Evolutionary conservation across 768 basidiomycete species (phyloP).

Genomic region (Mycena sanguinolenta): DNA sequence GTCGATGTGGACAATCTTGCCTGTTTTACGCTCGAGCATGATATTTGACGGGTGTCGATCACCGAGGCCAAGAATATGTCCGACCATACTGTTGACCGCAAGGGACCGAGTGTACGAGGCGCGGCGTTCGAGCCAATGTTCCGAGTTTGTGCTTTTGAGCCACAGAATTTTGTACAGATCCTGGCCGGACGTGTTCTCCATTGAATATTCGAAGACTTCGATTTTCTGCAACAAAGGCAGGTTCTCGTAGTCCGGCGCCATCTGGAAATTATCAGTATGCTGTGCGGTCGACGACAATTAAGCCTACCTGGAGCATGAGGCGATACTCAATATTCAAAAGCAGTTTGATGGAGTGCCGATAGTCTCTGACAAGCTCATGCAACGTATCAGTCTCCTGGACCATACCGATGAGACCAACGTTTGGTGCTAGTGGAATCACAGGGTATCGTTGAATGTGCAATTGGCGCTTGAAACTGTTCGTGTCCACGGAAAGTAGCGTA

Average conservation of each 20-base stretch:
- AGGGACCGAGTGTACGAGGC: conserved; percentile 97
- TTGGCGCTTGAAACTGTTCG: conserved; percentile 95
- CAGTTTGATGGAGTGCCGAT: conserved; percentile 95
- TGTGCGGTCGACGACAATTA: too few relatives aligned
- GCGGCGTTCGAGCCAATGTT: conserved; percentile 97
- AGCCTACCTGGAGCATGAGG: conserved; percentile 91
- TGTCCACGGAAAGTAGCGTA: conserved; percentile 91
- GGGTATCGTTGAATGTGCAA: conserved; percentile 94
- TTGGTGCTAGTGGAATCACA: conserved; percentile 94
- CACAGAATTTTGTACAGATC: conserved; percentile 97
- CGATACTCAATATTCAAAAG: conserved; percentile 97
- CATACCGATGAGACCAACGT: conserved; percentile 95
- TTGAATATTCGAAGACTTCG: conserved; percentile 98
- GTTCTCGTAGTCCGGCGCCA: conserved; percentile 99
- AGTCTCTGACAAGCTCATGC: conserved; percentile 95
- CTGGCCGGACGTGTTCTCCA: conserved; percentile 98
- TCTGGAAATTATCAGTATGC: conserved; percentile 61
- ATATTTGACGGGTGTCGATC: conserved; percentile 98
- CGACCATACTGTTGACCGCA: conserved; percentile 98
- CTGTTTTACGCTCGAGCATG: conserved; percentile 90
- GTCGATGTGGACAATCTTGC: conserved; percentile 96
- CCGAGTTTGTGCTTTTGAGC: conserved; percentile 95
- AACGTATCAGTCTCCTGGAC: conserved; percentile 95
- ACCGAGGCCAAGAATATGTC: conserved; percentile 95
- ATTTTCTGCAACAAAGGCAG: conserved; percentile 96